A percentile compares a stretch with the other conserved stretches of the same genome.
Conservation (phyloP, 192 early-diverging fungal genomes). For the Linnemannia schmuckeri region DNA sequence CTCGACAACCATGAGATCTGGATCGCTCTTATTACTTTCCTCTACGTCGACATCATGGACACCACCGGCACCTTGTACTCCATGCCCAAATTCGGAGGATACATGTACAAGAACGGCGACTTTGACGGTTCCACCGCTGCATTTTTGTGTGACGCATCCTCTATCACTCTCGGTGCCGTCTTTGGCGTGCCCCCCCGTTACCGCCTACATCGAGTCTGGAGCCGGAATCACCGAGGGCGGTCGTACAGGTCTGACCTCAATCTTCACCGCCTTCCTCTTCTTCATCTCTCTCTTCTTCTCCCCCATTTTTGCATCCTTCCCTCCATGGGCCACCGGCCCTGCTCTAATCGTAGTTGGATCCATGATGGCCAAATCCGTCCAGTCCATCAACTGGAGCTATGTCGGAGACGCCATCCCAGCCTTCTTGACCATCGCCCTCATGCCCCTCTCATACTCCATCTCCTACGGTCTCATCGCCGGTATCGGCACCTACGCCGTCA, state of each 20-base stretch:
- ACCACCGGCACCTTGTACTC: slow-evolving; percentile 87
- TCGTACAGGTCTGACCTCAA: slow-evolving; percentile 79
- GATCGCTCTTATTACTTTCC: slow-evolving; percentile 84
- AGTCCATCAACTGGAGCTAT: slow-evolving; percentile 85
- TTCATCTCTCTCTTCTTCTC: slow-evolving; percentile 85
- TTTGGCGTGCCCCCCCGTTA: slow-evolving; percentile 79
- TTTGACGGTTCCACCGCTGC: slow-evolving; percentile 81
- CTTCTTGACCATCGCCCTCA: slow-evolving; percentile 81
- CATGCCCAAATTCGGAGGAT: slow-evolving; percentile 85
- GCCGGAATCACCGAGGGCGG: slow-evolving; percentile 86
- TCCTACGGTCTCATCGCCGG: slow-evolving; percentile 87
- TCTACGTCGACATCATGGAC: slow-evolving; percentile 88
- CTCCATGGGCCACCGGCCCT: slow-evolving; percentile 88
- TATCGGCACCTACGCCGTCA: slow-evolving; percentile 75
- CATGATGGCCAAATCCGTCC: slow-evolving; percentile 80
- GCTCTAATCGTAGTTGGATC: slow-evolving; percentile 83
- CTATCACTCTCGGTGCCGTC: slow-evolving; percentile 72
- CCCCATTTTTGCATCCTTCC: slow-evolving; percentile 88
- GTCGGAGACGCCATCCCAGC: slow-evolving; percentile 84
- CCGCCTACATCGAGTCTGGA: slow-evolving; percentile 84
- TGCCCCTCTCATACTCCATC: slow-evolving; percentile 86
- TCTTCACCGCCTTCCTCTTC: slow-evolving; percentile 77
- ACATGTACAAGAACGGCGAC: slow-evolving; percentile 73
- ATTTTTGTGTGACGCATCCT: slow-evolving; percentile 77
- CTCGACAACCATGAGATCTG: slow-evolving; percentile 70